Percentiles rank a stretch among this genome's conserved stretches.
phyloP scores from a whole-genome alignment of 768 basidiomycete species.

The Clavaria fumosa region DNA sequence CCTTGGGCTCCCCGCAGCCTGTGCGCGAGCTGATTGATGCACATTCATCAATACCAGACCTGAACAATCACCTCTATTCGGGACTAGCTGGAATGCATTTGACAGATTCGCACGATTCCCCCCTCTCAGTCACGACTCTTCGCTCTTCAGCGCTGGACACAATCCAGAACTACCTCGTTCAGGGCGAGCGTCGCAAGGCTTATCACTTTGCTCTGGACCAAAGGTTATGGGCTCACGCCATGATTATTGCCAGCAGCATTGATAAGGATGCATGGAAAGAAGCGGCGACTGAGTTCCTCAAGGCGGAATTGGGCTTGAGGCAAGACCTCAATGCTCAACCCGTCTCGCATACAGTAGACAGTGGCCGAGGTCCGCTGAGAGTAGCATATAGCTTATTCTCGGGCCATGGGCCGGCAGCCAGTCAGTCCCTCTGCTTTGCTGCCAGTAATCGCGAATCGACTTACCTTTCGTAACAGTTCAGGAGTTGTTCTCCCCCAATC shows the following conservation, averaged over 20 bases:
- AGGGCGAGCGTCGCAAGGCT: conserved; percentile 76
- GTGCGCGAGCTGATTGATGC: conserved; percentile 22
- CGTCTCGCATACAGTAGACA: conserved; percentile 14
- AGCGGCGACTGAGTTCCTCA: conserved; percentile 72
- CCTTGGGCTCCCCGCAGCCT: conserved; percentile 5
- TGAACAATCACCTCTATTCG: no score
- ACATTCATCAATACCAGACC: conserved; percentile 13
- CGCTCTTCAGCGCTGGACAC: conserved; percentile 52
- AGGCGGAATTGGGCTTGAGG: conserved; percentile 47
- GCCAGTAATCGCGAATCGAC: background rate
- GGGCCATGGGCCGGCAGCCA: conserved; percentile 63
- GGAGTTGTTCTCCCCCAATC: conserved; percentile 43
- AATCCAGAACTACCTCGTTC: conserved; percentile 64
- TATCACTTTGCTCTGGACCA: conserved; percentile 81
- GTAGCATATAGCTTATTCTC: conserved; percentile 74
- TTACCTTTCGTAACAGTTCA: conserved; percentile 35
- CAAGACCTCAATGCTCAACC: conserved; percentile 11
- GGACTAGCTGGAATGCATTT: conserved; percentile 10
- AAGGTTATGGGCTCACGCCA: conserved; percentile 88
- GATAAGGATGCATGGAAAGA: conserved; percentile 93
- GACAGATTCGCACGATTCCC: conserved; percentile 27
- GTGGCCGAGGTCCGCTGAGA: conserved; percentile 58
- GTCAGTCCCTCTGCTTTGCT: conserved; percentile 32
- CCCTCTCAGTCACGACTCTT: conserved; percentile 44
- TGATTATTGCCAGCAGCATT: conserved; percentile 84